Base-by-base conservation (phyloP, 192 early-diverging fungal genomes). In the Chytriomyces confervae region DNA sequence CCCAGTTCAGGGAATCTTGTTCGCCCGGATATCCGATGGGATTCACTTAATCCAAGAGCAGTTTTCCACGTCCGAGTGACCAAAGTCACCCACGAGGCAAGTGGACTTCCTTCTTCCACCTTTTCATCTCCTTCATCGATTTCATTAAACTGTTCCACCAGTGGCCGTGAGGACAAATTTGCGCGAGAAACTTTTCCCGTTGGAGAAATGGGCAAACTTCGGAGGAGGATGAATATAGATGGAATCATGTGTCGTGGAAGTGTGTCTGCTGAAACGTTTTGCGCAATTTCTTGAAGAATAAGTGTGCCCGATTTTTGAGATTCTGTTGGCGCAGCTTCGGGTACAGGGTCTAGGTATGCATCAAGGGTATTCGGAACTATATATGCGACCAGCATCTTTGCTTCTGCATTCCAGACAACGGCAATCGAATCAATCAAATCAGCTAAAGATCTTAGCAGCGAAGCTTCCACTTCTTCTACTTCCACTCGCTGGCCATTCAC, bases 1-100 rank as follows among this genome's bases (percentile, higher is more conserved):
- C 83, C 83, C 10, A 77, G 69, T 57, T 81, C 80, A 13, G 20
- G 24, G 67, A 84, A 84, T 45, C 77, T 50, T 44, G 63, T 57
- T 7, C 16, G 5, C 6, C 2, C 50, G 18, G 61, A n/a, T 5
- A 80, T 20, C n/a, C 6, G 60, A 63, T 61, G 13, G 6, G 13
- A 36, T 24, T 47, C 63, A 16, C 61, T 7, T 2, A 77, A 13
- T 24, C 69, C 69, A 23, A 81, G 60, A 13, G 61, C 80, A 16
- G 47, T 9, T 16, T 16, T 23, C 81, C 81, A 82, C 10, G 62
- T 72, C n/a, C 45, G 29, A 16, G 18, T 44, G 16, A 82, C 78
- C 3, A 61, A 29, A n/a, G 18, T 23, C 6, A 45, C 66, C 76
- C 76, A 79, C 9, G 61, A 45, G 18, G n/a, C 47, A 23, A 75